Percentiles rank a stretch among this genome's conserved stretches.
Evolutionary conservation across 139 green algal species (phyloP).

Genomic region (Deuterostichococcus epilithicus): DNA sequence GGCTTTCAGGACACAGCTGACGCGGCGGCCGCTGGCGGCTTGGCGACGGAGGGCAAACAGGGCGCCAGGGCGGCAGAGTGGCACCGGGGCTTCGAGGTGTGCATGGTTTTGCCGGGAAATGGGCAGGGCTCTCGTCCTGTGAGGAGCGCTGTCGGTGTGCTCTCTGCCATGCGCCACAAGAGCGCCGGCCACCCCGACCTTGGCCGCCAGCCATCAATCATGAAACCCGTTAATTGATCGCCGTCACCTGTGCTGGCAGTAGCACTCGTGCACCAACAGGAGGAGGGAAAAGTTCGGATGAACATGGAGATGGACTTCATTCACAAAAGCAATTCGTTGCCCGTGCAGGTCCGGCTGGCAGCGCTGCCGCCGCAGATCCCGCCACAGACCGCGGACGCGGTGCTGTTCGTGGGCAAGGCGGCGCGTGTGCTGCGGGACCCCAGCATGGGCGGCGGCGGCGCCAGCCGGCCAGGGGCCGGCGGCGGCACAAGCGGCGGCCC

Average conservation of each 20-base stretch:
- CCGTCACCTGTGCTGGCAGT: too few species aligned
- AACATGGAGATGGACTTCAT: too few species aligned
- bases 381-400: slow-evolving; percentile 44
- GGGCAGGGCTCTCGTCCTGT: too few species aligned
- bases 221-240: too few species aligned
- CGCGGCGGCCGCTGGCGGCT: neutral
- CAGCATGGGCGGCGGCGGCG: slow-evolving; percentile 8
- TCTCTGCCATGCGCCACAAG: too few species aligned
- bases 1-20: neutral
- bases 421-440: slow-evolving; percentile 66
- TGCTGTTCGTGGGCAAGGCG: slow-evolving; percentile 80
- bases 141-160: too few species aligned
- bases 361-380: slow-evolving; percentile 55
- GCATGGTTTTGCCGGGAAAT: too few species aligned
- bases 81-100: slow-evolving; percentile 55
- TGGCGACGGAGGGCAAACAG: neutral
- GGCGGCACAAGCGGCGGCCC: slow-evolving; percentile 38
- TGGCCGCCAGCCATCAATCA: too few species aligned
- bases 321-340: neutral
- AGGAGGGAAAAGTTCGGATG: too few species aligned
- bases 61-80: slow-evolving; percentile 43
- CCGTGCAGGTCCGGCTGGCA: slow-evolving; percentile 35
- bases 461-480: slow-evolving; percentile 14
- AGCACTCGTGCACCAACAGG: too few species aligned
- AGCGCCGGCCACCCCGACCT: too few species aligned